Evolutionary conservation across 257 asterid genomes (phyloP).

Genomic region (Nicotiana otophora): DNA sequence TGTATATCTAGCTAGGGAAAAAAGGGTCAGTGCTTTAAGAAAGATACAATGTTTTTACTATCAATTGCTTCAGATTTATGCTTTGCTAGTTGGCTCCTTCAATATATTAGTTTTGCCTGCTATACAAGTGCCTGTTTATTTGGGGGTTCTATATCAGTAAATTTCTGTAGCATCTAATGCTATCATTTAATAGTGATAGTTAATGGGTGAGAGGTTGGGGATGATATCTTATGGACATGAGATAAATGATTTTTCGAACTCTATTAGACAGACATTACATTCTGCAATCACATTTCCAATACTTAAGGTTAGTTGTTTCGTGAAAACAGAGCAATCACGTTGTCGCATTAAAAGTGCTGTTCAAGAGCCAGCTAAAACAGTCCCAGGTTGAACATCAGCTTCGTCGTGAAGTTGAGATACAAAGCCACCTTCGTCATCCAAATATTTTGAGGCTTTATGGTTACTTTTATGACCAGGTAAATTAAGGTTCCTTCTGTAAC

Average conservation of each 20-base stretch:
- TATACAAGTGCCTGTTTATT: neutral
- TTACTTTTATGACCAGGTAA: constrained; percentile 86
- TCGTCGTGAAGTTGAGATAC: constrained; percentile 96
- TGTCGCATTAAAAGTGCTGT: constrained; percentile 83
- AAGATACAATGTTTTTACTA: neutral
- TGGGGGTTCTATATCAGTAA: neutral
- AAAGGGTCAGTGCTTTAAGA: constrained; percentile 36
- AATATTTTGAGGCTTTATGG: constrained; percentile 91
- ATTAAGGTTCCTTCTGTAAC: neutral
- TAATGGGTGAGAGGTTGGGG: neutral
- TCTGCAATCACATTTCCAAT: neutral
- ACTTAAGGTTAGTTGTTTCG: neutral
- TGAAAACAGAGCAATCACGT: constrained; percentile 74
- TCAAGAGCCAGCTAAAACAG: constrained; percentile 82
- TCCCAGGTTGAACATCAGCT: constrained; percentile 97
- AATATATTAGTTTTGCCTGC: neutral
- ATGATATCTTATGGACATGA: neutral
- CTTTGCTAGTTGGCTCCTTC: neutral
- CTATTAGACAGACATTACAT: neutral
- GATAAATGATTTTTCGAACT: neutral
- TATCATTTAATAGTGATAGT: neutral
- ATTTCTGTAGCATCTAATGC: neutral
- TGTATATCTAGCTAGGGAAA: constrained; percentile 82
- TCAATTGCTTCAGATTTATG: neutral
- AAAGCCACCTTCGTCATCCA: constrained; percentile 91